These are phyloP conservation scores for Tricholoma furcatifolium DNA, from an alignment of 768 basidiomycete species.

Conservation along the genomic window DNA sequence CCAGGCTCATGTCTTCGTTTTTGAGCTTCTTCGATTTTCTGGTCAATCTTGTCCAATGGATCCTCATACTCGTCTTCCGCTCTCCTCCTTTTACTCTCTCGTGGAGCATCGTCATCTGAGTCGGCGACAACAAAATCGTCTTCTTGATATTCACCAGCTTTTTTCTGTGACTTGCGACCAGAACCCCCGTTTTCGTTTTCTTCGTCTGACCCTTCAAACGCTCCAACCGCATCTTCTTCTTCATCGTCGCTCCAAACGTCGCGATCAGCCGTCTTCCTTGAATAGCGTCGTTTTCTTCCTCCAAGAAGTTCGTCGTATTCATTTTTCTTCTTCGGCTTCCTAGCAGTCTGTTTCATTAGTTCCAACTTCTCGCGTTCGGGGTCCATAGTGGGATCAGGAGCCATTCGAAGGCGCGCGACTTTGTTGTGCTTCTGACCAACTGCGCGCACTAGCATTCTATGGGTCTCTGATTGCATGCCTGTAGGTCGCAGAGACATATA, in stretches of 20 bases:
- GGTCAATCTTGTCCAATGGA: slow-evolving; percentile 68
- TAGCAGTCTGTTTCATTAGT: slow-evolving; percentile 59
- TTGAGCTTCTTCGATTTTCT: slow-evolving; percentile 57
- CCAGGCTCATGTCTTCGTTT: slow-evolving; percentile 38
- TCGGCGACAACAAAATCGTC: slow-evolving; percentile 87
- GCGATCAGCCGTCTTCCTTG: slow-evolving; percentile 37
- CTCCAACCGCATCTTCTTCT: slow-evolving; percentile 46
- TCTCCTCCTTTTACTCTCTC: slow-evolving; percentile 36
- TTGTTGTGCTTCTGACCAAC: slow-evolving; percentile 86
- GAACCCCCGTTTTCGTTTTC: slow-evolving; percentile 48
- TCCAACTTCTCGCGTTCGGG: slow-evolving; percentile 75
- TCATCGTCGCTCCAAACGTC: slow-evolving; percentile 70
- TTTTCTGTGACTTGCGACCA: slow-evolving; percentile 45
- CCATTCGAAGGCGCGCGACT: slow-evolving; percentile 75
- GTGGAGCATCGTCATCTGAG: slow-evolving; percentile 61
- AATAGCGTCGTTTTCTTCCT: slow-evolving; percentile 45
- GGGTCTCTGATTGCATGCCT: slow-evolving; percentile 88
- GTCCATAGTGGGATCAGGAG: slow-evolving; percentile 73
- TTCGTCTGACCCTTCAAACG: slow-evolving; percentile 57
- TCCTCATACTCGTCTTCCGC: slow-evolving; percentile 44
- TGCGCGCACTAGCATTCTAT: slow-evolving; percentile 83
- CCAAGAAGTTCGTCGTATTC: slow-evolving; percentile 51
- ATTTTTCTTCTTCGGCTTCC: slow-evolving; percentile 59
- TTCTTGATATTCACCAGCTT: slow-evolving; percentile 72
- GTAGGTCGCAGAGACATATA: slow-evolving; percentile 83